These are phyloP conservation scores for Euphorbia pulcherrima DNA, from an alignment of 345 rosid species.

Conservation along the genomic window DNA sequence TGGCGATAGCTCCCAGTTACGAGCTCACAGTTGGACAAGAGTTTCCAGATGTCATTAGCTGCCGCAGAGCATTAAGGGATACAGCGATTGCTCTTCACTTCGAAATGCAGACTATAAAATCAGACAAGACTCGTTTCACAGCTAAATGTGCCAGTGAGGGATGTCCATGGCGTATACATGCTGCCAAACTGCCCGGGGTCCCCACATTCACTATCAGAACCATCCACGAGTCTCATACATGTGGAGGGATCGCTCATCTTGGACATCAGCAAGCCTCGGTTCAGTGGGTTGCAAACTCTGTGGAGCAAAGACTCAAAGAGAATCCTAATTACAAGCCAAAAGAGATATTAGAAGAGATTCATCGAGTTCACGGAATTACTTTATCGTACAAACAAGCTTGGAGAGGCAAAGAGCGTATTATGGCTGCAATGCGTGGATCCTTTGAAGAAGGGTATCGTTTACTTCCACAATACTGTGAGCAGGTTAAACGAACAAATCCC, in stretches of 20 bases:
- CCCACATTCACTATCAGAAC: constrained; percentile 96
- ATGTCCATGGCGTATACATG: constrained; percentile 98
- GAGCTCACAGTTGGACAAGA: constrained; percentile 91
- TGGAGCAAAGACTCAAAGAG: constrained; percentile 85
- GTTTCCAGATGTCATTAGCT: constrained; percentile 95
- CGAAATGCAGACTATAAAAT: constrained; percentile 94
- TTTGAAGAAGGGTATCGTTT: constrained; percentile 94
- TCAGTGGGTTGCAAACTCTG: constrained; percentile 96
- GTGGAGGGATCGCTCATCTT: constrained; percentile 93
- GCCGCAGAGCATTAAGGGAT: constrained; percentile 89
- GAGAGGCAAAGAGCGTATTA: constrained; percentile 98
- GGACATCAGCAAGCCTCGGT: constrained; percentile 99
- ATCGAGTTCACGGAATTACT: constrained; percentile 86
- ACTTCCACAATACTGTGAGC: constrained; percentile 93
- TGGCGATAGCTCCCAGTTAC: constrained; percentile 39
- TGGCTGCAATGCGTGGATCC: constrained; percentile 98
- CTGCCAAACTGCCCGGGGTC: constrained; percentile 96
- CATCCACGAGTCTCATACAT: constrained; percentile 71
- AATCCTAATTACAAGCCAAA: constrained; percentile 95
- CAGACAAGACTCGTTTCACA: constrained; percentile 97
- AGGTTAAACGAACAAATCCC: constrained; percentile 77
- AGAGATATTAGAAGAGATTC: constrained; percentile 97
- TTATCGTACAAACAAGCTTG: constrained; percentile 98
- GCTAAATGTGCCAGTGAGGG: constrained; percentile 97
- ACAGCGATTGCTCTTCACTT: constrained; percentile 96